Evolutionary conservation across 176 grass and related monocot species (phyloP).

Genomic region (Coix lacrymajobi): DNA sequence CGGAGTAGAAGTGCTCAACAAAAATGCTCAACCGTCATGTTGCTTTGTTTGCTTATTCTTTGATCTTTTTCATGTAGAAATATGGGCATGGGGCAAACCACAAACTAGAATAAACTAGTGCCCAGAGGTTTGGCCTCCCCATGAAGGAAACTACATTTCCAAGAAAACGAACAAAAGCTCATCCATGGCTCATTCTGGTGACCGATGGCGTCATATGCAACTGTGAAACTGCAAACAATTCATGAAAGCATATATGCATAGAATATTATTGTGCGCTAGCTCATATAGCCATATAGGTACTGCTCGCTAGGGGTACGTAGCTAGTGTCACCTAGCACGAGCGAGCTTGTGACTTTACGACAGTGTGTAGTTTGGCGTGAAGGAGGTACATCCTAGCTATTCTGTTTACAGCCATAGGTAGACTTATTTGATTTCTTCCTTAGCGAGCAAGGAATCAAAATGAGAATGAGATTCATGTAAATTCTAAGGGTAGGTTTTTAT

Average conservation of each 20-base stretch:
- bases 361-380: background rate
- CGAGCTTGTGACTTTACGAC: slow-evolving; percentile 13
- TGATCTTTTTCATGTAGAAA: background rate
- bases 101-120: background rate
- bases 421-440: background rate
- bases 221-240: background rate
- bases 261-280: background rate
- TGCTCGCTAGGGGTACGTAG: too few species aligned
- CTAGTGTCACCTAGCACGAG: background rate
- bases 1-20: too few species aligned
- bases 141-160: background rate
- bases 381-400: background rate
- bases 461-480: too few species aligned
- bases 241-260: background rate
- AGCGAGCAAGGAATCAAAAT: slow-evolving; percentile 12
- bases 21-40: too few species aligned
- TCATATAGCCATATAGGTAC: background rate
- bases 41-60: background rate
- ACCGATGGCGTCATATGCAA: background rate
- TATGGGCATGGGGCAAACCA: slow-evolving; percentile 27
- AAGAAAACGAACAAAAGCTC: slow-evolving; percentile 17
- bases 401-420: background rate
- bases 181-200: background rate
- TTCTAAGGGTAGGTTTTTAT: too few species aligned
- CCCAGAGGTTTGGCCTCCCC: background rate